phyloP scores from a whole-genome alignment of 2,329 filamentous ascomycete species.

The Clarireedia sp. region DNA sequence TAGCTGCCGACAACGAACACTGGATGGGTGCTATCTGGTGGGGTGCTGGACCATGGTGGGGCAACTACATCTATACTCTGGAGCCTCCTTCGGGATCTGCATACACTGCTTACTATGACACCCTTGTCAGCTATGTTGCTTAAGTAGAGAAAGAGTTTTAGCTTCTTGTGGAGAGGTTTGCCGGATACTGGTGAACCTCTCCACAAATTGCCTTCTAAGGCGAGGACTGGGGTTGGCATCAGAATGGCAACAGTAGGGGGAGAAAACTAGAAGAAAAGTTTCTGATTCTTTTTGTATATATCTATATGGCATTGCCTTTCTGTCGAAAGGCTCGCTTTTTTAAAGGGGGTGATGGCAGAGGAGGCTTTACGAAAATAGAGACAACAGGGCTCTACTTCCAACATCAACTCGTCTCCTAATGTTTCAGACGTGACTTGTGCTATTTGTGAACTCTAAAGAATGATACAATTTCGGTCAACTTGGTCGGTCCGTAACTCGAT shows the following conservation, averaged over 20 bases:
- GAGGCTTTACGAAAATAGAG: no score
- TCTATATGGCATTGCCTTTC: not conserved
- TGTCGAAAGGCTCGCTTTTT: not conserved
- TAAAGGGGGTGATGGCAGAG: no score
- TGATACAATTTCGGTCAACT: no score
- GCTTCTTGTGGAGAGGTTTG: no score
- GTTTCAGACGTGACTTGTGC: not conserved
- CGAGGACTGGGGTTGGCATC: not conserved
- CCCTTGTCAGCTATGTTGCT: not conserved
- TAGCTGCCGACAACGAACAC: conserved; percentile 42
- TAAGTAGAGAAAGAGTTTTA: not conserved
- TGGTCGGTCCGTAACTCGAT: no score
- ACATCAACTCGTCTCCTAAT: no score
- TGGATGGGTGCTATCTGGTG: conserved; percentile 46
- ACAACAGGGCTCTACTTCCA: no score
- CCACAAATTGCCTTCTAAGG: not conserved
- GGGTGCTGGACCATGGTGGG: conserved; percentile 47
- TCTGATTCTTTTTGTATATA: conserved; percentile 8
- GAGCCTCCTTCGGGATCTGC: conserved; percentile 40
- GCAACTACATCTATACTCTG: conserved; percentile 39
- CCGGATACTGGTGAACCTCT: no score
- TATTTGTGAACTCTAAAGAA: no score
- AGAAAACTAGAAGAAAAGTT: not conserved
- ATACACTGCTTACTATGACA: conserved; percentile 11
- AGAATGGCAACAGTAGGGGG: no score